Percentiles rank a stretch among this genome's conserved stretches.
Conservation (phyloP, 306 rosid species). For the Vigna trinervia region DNA sequence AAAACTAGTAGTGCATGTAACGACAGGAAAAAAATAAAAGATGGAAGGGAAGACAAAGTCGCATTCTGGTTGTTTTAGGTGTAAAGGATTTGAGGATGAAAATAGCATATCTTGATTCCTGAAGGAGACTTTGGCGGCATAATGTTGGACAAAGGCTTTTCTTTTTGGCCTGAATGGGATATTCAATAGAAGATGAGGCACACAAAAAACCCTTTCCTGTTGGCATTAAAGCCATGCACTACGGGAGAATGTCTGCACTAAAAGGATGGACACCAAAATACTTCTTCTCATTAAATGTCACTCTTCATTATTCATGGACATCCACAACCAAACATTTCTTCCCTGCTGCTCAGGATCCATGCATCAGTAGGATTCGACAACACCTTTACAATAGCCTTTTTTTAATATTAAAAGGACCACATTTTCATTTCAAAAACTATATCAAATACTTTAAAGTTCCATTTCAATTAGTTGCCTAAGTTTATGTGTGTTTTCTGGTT, state of each 20-base stretch:
- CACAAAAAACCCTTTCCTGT: neutral
- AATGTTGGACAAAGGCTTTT: constrained; percentile 49
- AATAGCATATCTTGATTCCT: constrained; percentile 4
- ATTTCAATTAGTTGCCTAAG: too few species aligned
- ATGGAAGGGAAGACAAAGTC: constrained; percentile 34
- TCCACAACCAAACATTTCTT: constrained; percentile 6
- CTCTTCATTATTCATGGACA: constrained; percentile 2
- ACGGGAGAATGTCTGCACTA: constrained; percentile 42
- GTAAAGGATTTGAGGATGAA: constrained; percentile 33
- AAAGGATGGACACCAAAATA: constrained; percentile 21
- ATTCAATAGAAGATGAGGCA: constrained; percentile 55
- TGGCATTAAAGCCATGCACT: constrained; percentile 17
- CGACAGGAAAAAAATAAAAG: constrained; percentile 7
- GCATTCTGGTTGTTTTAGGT: constrained; percentile 10
- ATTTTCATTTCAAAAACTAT: neutral
- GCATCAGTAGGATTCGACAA: neutral
- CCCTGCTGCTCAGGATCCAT: neutral
- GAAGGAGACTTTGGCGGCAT: constrained; percentile 48
- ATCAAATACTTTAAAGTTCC: neutral
- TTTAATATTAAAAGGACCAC: neutral
- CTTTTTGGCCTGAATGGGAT: constrained; percentile 42
- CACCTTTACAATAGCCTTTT: neutral
- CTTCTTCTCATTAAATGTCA: constrained; percentile 7
- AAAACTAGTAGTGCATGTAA: neutral
- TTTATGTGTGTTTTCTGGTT: too few species aligned